These are phyloP conservation scores for Polytrichum formosum DNA, from an alignment of 225 moss, liverwort and hornwort genomes.

Conservation along the genomic window DNA sequence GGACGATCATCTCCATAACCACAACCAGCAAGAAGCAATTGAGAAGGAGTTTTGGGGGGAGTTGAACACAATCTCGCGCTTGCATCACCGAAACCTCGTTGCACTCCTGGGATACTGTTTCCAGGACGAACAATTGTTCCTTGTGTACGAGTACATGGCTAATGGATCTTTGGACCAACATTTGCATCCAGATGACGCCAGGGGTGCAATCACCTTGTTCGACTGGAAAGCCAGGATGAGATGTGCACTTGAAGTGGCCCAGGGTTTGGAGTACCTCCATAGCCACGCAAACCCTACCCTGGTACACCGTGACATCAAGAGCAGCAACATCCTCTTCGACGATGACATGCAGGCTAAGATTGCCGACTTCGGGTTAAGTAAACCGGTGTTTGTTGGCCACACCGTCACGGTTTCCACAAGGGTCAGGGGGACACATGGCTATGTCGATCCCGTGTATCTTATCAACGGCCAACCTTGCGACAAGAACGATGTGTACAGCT, in stretches of 20 bases:
- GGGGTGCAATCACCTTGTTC: slow-evolving; percentile 5
- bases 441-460: slow-evolving; percentile 56
- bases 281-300: slow-evolving; percentile 58
- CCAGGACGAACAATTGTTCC: slow-evolving; percentile 41
- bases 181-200: slow-evolving; percentile 24
- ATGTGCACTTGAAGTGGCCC: slow-evolving; percentile 53
- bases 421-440: slow-evolving; percentile 54
- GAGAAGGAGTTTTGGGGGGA: slow-evolving; percentile 55
- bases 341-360: slow-evolving; percentile 58
- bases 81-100: slow-evolving; percentile 53
- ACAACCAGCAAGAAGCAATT: slow-evolving; percentile 30
- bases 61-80: slow-evolving; percentile 45
- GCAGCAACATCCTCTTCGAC: slow-evolving; percentile 50
- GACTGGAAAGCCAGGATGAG: slow-evolving; percentile 50
- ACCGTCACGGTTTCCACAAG: slow-evolving; percentile 46
- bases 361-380: slow-evolving; percentile 55
- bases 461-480: slow-evolving; percentile 34
- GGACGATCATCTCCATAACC: slow-evolving; percentile 1
- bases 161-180: slow-evolving; percentile 43
- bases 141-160: slow-evolving; percentile 51
- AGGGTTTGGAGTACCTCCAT: slow-evolving; percentile 53
- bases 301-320: slow-evolving; percentile 54
- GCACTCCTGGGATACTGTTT: slow-evolving; percentile 48
- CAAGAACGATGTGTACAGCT: slow-evolving; percentile 80
- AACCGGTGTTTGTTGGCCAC: slow-evolving; percentile 39